phyloP scores from a whole-genome alignment of 441 rosid species.

The Biscutella laevigata region DNA sequence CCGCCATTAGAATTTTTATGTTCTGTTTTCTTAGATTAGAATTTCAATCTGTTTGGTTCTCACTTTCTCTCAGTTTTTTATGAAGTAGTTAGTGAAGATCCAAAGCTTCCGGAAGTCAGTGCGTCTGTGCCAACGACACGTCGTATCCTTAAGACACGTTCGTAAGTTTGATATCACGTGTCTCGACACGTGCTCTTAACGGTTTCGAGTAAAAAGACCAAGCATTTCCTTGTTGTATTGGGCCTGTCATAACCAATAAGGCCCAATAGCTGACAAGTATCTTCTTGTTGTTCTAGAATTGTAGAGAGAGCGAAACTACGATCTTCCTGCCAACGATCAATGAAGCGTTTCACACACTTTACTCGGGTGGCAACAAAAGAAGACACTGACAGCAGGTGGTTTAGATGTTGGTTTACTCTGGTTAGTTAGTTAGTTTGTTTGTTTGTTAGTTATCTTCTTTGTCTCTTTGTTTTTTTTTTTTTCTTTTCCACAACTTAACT shows the following conservation, averaged over 20 bases:
- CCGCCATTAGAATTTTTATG: not conserved
- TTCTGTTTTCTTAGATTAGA: not conserved
- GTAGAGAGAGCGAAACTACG: no score
- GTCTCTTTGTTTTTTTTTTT: no score
- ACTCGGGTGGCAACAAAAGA: conserved; percentile 85
- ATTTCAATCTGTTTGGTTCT: conserved; percentile 1
- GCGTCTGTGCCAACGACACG: conserved; percentile 8
- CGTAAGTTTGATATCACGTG: not conserved
- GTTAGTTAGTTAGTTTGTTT: no score
- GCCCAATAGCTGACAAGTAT: not conserved
- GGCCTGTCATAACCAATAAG: not conserved
- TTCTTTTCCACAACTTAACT: no score
- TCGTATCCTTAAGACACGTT: conserved; percentile 15
- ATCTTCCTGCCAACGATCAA: conserved; percentile 94
- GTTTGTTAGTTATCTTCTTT: no score
- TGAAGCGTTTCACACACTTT: conserved; percentile 65
- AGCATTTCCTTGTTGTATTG: not conserved
- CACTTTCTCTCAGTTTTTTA: conserved; percentile 5
- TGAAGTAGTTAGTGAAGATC: conserved; percentile 22
- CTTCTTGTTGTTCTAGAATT: not conserved
- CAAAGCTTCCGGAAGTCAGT: conserved; percentile 14
- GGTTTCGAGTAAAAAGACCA: not conserved
- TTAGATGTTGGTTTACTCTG: no score
- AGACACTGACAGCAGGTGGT: conserved; percentile 73
- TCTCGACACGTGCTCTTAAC: conserved; percentile 14